Conservation (phyloP, 2,329 filamentous ascomycete genomes). For the Fragosphaeria purpurea region DNA sequence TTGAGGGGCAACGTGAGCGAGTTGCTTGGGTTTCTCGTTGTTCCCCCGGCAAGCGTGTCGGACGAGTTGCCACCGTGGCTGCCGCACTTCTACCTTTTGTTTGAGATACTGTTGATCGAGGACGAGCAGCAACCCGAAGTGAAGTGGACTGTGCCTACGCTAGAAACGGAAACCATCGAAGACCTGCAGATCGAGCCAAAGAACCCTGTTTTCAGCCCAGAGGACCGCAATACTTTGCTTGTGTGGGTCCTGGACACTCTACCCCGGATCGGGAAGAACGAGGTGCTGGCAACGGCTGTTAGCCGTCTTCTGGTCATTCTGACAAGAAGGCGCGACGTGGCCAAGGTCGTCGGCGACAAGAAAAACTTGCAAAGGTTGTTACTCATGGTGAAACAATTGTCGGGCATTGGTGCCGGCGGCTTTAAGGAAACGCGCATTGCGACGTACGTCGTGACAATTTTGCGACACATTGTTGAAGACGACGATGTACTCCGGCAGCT, state of each 20-base stretch:
- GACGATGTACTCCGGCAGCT: constrained; percentile 83
- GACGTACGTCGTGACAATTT: constrained; percentile 66
- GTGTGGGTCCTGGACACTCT: constrained; percentile 72
- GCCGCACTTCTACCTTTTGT: constrained; percentile 76
- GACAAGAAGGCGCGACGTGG: constrained; percentile 67
- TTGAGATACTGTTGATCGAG: constrained; percentile 83
- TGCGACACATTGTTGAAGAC: constrained; percentile 91
- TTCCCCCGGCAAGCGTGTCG: constrained; percentile 52
- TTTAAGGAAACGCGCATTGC: constrained; percentile 47
- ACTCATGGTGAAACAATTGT: constrained; percentile 88
- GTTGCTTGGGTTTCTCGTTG: constrained; percentile 69
- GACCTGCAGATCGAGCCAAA: constrained; percentile 49
- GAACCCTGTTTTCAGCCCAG: constrained; percentile 50
- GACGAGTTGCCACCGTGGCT: constrained; percentile 90
- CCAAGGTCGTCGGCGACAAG: constrained; percentile 71
- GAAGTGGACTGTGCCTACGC: constrained; percentile 53
- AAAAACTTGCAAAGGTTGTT: constrained; percentile 84
- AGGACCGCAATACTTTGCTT: constrained; percentile 63
- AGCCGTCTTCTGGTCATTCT: constrained; percentile 78
- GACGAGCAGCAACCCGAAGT: constrained; percentile 73
- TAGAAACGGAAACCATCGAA: constrained; percentile 37
- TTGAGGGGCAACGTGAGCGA: constrained; percentile 67
- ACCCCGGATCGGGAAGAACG: constrained; percentile 79
- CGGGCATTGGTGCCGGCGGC: constrained; percentile 64
- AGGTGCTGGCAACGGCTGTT: constrained; percentile 71